Evolutionary conservation across 192 early-diverging fungal species (phyloP).

Genomic region (Linnemannia elongata): DNA sequence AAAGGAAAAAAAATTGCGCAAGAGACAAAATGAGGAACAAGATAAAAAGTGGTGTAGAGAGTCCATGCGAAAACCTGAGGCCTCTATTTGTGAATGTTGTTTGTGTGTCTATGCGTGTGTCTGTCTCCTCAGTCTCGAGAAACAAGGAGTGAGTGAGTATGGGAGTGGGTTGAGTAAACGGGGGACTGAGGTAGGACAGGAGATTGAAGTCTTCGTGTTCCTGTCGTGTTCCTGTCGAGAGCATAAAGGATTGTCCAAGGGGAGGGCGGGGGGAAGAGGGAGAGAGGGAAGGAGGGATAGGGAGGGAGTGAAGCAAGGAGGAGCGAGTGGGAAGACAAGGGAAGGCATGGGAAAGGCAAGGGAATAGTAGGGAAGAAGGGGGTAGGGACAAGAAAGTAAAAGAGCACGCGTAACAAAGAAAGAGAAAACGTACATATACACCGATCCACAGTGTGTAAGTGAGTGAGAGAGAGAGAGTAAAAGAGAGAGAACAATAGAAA

Average conservation of each 20-base stretch:
- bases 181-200: background rate
- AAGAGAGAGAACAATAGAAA: background rate
- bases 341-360: background rate
- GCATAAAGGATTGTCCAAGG: constrained; percentile 12
- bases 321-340: background rate
- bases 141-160: background rate
- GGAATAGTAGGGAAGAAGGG: background rate
- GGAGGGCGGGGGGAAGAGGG: background rate
- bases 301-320: background rate
- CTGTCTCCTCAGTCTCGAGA: constrained; percentile 2
- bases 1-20: background rate
- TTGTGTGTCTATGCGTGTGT: background rate
- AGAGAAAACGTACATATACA: background rate
- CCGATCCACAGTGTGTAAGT: background rate
- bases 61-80: background rate
- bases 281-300: background rate
- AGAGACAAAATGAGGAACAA: background rate
- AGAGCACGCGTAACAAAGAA: background rate
- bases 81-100: background rate
- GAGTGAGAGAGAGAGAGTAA: background rate
- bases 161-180: background rate
- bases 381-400: background rate
- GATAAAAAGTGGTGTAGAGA: background rate
- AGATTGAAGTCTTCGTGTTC: background rate
- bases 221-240: constrained; percentile 4